Evolutionary conservation across 257 asterid species (phyloP), one percentile per base, ranked within the genome.

Genomic region (Vinca minor): DNA sequence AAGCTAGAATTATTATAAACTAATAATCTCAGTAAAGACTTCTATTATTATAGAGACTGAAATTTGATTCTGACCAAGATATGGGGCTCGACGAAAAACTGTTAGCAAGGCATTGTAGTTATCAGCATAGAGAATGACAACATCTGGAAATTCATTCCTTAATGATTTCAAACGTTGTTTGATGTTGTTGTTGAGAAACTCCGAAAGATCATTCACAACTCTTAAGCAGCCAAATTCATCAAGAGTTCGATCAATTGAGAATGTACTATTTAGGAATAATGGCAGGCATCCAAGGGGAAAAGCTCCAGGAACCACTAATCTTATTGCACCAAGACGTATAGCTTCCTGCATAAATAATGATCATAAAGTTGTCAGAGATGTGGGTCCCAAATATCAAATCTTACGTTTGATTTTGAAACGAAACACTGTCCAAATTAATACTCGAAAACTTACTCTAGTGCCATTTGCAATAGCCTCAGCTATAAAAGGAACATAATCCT

Each of bases 401-500:
- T n/a, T n/a, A n/a, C n/a, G n/a, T n/a, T n/a, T n/a, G n/a, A n/a
- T n/a, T n/a, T n/a, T n/a, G n/a, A n/a, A n/a, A n/a, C n/a, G n/a
- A n/a, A n/a, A n/a, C n/a, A n/a, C n/a, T n/a, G n/a, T n/a, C n/a
- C n/a, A n/a, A n/a, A n/a, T n/a, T n/a, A n/a, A n/a, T n/a, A n/a
- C n/a, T n/a, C n/a, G 7, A 35, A 7, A 35, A 57, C 63, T 59
- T 69, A 79, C 81, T 73, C 75, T 73, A 1, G 64, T 59, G 20
- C 73, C 71, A n/a, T 60, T 57, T 35, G 66, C 47, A 64, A 76
- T 59, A 1, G 73, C 63, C 45, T 67, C 59, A 39, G 47, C 58
- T 13, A 76, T 57, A 1, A 38, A 21, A 1, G 79, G 79, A 13
- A 73, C 44, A 11, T 62, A 76, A 46, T 48, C 59, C 8, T 10